A percentile compares a stretch with the other conserved stretches of the same genome.
These are phyloP conservation scores for Aurantiochytrium sp. DNA, from an alignment of 108 stramenopile species.

Conservation along the genomic window DNA sequence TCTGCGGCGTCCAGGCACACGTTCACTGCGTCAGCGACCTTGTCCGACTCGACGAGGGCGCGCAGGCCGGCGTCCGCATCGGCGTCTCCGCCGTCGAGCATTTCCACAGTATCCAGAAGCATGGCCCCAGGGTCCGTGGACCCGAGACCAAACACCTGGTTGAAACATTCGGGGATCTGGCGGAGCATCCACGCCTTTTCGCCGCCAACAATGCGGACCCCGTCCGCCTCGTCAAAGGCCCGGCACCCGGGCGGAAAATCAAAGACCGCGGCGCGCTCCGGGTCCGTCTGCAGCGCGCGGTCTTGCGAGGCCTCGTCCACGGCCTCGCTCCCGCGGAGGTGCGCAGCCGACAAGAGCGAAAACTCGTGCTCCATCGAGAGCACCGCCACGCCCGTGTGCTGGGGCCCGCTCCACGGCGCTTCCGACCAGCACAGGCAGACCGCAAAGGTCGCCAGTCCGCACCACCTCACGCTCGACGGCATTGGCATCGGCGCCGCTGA, in stretches of 20 bases:
- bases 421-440: not conserved
- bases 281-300: not conserved
- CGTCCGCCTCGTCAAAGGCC: not conserved
- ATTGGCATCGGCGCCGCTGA: not conserved
- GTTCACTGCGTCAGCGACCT: not conserved
- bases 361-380: slow-evolving; percentile 27
- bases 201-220: not conserved
- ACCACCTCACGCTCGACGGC: not conserved
- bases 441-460: not conserved
- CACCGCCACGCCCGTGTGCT: not conserved
- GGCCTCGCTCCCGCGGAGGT: not conserved
- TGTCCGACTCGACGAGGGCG: not conserved
- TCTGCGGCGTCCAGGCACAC: slow-evolving; percentile 21
- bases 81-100: not conserved
- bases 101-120: not conserved
- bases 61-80: slow-evolving; percentile 17
- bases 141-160: not conserved
- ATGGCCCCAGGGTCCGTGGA: slow-evolving; percentile 23
- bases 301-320: not conserved
- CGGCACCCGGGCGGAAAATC: not conserved
- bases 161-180: not conserved
- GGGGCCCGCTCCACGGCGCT: not conserved
- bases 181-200: not conserved
- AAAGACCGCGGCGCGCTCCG: not conserved
- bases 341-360: not conserved